phyloP scores from a whole-genome alignment of 495 filamentous ascomycete species.

The Delitschia confertaspora region DNA sequence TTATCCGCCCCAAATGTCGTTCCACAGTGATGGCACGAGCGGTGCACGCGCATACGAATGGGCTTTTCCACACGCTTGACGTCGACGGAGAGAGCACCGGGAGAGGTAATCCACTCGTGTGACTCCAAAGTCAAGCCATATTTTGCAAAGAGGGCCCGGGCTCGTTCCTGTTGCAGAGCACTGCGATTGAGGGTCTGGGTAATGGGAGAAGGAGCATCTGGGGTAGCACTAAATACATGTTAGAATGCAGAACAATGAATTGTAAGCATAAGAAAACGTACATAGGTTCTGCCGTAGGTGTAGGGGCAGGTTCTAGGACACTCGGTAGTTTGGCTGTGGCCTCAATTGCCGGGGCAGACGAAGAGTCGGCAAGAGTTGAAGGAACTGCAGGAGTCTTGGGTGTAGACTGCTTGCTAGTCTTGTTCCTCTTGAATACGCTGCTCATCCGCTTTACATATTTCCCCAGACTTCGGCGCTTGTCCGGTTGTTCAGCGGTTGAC shows the following conservation, averaged over 20 bases:
- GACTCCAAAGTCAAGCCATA: slow-evolving; percentile 64
- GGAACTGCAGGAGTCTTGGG: slow-evolving; percentile 10
- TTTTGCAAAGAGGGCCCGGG: slow-evolving; percentile 61
- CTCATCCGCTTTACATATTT: slow-evolving; percentile 28
- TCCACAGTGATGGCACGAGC: slow-evolving; percentile 69
- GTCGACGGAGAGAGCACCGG: slow-evolving; percentile 40
- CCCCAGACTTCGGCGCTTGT: slow-evolving; percentile 21
- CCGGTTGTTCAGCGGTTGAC: slow-evolving; percentile 3
- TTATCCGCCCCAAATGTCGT: slow-evolving; percentile 62
- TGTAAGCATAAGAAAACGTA: too few relatives aligned
- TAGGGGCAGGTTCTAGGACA: background rate
- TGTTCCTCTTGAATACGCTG: slow-evolving; percentile 23
- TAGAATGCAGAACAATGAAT: too few relatives aligned
- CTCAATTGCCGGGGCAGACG: slow-evolving; percentile 6
- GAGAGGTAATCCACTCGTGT: slow-evolving; percentile 47
- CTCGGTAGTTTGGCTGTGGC: background rate
- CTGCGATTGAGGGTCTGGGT: slow-evolving; percentile 15
- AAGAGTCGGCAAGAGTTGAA: slow-evolving; percentile 2
- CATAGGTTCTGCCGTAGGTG: background rate
- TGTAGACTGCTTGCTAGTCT: slow-evolving; percentile 5
- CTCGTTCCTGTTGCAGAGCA: slow-evolving; percentile 46
- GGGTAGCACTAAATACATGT: too few relatives aligned
- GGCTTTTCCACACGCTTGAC: slow-evolving; percentile 73
- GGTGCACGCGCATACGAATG: slow-evolving; percentile 84
- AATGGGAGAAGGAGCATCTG: too few relatives aligned